phyloP scores from a whole-genome alignment of 2,329 filamentous ascomycete genomes.

The Lecanoromycetidae sp. region DNA sequence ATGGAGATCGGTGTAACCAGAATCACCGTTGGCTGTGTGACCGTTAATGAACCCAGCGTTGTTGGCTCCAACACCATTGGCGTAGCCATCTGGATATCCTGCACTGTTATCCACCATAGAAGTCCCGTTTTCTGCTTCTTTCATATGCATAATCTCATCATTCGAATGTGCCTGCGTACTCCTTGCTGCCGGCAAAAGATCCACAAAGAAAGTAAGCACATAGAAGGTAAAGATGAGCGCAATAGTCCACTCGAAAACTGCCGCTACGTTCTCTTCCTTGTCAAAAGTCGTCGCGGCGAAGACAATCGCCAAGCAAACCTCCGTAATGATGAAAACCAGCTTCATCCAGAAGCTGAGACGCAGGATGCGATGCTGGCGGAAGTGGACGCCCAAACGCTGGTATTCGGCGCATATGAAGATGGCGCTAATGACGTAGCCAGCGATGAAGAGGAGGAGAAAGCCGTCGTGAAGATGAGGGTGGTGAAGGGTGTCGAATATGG shows the following conservation, averaged over 20 bases:
- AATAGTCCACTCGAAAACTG: constrained; percentile 57
- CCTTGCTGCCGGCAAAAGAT: constrained; percentile 66
- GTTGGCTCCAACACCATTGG: no score
- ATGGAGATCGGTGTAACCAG: not conserved
- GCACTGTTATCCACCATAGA: not conserved
- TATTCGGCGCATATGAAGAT: constrained; percentile 87
- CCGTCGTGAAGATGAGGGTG: constrained; percentile 58
- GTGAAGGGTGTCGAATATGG: constrained; percentile 70
- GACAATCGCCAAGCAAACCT: constrained; percentile 53
- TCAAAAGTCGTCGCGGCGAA: constrained; percentile 51
- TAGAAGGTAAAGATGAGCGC: constrained; percentile 82
- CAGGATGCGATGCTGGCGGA: constrained; percentile 63
- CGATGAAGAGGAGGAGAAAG: constrained; percentile 74
- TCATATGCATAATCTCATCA: constrained; percentile 6
- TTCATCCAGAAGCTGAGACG: constrained; percentile 78
- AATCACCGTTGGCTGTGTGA: no score
- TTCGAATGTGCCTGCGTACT: constrained; percentile 37
- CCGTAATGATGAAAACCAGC: constrained; percentile 65
- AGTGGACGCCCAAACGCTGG: constrained; percentile 67
- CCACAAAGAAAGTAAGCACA: constrained; percentile 72
- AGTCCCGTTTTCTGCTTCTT: constrained; percentile 4
- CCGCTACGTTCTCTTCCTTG: constrained; percentile 50
- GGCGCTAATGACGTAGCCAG: constrained; percentile 71
- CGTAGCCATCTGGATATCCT: not conserved
- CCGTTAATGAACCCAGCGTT: no score